Evolutionary conservation across 2,329 filamentous ascomycete species (phyloP).

Genomic region (Rhinocladiella similis): DNA sequence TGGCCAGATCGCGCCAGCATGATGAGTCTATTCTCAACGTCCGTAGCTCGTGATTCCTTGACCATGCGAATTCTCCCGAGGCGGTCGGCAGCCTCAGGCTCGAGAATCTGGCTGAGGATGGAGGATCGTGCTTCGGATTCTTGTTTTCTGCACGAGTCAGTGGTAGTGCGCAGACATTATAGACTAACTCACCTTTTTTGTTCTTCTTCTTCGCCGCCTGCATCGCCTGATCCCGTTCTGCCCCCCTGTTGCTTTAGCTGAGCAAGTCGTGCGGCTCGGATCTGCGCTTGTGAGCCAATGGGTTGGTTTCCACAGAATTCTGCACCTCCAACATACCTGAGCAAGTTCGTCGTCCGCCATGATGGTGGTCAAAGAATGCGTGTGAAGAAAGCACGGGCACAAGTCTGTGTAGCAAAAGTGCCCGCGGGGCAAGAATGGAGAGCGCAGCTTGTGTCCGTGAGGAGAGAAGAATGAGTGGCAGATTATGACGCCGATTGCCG

Average conservation of each 20-base stretch:
- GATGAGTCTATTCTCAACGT: slow-evolving; percentile 91
- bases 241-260: slow-evolving; percentile 80
- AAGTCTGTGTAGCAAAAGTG: background rate
- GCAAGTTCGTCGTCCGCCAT: slow-evolving; percentile 70
- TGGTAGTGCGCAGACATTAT: slow-evolving; percentile 16
- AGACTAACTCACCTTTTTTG: slow-evolving; percentile 58
- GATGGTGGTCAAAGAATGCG: slow-evolving; percentile 15
- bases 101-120: slow-evolving; percentile 88
- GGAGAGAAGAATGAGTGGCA: background rate
- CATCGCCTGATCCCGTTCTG: slow-evolving; percentile 48
- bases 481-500: background rate
- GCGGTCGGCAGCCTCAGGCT: slow-evolving; percentile 89
- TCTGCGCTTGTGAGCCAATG: slow-evolving; percentile 53
- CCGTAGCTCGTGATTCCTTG: slow-evolving; percentile 84
- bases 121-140: slow-evolving; percentile 70
- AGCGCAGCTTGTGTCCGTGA: background rate
- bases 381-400: too few species aligned
- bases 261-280: slow-evolving; percentile 86
- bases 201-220: slow-evolving; percentile 59
- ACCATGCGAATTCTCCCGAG: slow-evolving; percentile 93
- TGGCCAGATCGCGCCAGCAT: slow-evolving; percentile 87
- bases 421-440: slow-evolving; percentile 12
- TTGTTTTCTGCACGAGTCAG: slow-evolving; percentile 34
- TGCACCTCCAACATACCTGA: slow-evolving; percentile 45
- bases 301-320: background rate